Evolutionary conservation across 176 grass and related monocot genomes (phyloP).

Genomic region (Oryza punctata): DNA sequence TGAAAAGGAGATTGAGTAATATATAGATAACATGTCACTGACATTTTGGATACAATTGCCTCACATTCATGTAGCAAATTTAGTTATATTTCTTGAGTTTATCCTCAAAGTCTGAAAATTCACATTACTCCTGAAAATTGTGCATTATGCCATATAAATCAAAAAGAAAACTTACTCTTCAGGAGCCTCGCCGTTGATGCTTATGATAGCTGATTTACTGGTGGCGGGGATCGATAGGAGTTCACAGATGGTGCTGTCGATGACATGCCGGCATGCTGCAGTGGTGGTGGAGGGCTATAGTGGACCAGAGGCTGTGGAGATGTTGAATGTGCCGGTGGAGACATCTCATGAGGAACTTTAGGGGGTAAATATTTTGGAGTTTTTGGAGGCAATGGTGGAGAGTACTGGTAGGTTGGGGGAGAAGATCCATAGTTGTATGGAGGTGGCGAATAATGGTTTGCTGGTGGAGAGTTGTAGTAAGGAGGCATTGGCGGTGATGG

Average conservation of each 20-base stretch:
- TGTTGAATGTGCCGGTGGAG: constrained; percentile 33
- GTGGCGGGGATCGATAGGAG: constrained; percentile 21
- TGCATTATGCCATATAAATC: not conserved
- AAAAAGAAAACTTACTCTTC: constrained; percentile 36
- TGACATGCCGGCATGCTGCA: not conserved
- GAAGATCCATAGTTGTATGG: constrained; percentile 41
- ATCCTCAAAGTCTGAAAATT: not conserved
- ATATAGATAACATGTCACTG: not conserved
- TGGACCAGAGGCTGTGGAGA: constrained; percentile 36
- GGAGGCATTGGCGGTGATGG: constrained; percentile 26
- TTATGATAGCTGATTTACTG: constrained; percentile 35
- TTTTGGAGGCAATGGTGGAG: constrained; percentile 24
- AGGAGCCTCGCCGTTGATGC: not conserved
- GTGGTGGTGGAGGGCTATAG: constrained; percentile 46
- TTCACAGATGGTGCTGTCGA: constrained; percentile 19
- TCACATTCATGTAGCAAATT: not conserved
- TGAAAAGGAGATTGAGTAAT: constrained; percentile 31
- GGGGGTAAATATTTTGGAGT: constrained; percentile 36
- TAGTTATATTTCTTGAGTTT: not conserved
- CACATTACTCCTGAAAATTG: not conserved
- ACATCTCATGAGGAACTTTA: constrained; percentile 31
- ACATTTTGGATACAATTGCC: not conserved
- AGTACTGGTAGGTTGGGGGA: constrained; percentile 41
- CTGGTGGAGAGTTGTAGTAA: constrained; percentile 38
- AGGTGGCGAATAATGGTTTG: constrained; percentile 37